Percentiles rank a stretch among this genome's conserved stretches.
These are phyloP conservation scores for Cutaneotrichosporon sp. DNA, from an alignment of 1,284 basidiomycete species.

Conservation along the genomic window DNA sequence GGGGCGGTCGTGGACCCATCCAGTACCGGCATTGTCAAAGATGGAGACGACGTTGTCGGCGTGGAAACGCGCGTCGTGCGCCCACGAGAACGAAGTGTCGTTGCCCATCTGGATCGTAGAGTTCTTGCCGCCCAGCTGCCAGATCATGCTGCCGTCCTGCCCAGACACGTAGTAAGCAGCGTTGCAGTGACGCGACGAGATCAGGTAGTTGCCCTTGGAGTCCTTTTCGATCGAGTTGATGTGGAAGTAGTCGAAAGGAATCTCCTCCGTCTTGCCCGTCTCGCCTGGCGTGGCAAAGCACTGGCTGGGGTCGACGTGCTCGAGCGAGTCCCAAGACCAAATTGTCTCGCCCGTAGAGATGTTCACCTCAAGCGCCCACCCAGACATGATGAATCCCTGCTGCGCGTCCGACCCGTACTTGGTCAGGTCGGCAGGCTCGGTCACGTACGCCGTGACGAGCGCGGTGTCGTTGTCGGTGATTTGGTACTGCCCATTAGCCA, in stretches of 20 bases:
- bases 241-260: slow-evolving; percentile 35
- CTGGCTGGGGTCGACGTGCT: slow-evolving; percentile 26
- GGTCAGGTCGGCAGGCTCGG: slow-evolving; percentile 24
- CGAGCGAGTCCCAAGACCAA: slow-evolving; percentile 35
- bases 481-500: slow-evolving; percentile 21
- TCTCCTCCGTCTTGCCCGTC: slow-evolving; percentile 15
- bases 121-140: slow-evolving; percentile 36
- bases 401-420: slow-evolving; percentile 13
- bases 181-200: slow-evolving; percentile 36
- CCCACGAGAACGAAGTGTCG: slow-evolving; percentile 24
- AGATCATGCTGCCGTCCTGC: slow-evolving; percentile 28
- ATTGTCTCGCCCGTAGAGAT: slow-evolving; percentile 29
- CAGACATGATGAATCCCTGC: slow-evolving; percentile 30
- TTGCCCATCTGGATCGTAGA: slow-evolving; percentile 28
- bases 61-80: slow-evolving; percentile 36
- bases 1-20: slow-evolving; percentile 16
- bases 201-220: slow-evolving; percentile 36
- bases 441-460: slow-evolving; percentile 29
- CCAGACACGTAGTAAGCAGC: slow-evolving; percentile 37
- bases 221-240: slow-evolving; percentile 42
- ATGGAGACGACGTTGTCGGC: slow-evolving; percentile 19
- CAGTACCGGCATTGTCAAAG: slow-evolving; percentile 38
- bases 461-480: slow-evolving; percentile 39
- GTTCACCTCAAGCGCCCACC: slow-evolving; percentile 38
- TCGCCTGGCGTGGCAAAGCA: slow-evolving; percentile 24